These are phyloP conservation scores for Neobulgaria alba DNA, from an alignment of 2,329 filamentous ascomycete species.

Conservation along the genomic window DNA sequence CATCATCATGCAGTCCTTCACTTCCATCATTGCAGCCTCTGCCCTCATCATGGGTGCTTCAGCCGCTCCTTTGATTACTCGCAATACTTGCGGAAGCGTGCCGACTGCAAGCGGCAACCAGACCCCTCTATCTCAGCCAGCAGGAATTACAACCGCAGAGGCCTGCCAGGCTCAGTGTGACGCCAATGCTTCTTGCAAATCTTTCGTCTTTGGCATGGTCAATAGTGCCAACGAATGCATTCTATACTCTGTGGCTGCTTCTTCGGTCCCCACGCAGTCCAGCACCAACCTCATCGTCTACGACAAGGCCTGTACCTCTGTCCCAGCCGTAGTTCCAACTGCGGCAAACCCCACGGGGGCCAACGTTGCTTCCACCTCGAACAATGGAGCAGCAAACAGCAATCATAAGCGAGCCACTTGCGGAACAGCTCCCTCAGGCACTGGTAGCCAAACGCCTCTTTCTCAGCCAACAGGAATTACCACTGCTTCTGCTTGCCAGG, in stretches of 20 bases:
- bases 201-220: constrained; percentile 16
- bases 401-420: constrained; percentile 9
- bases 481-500: constrained; percentile 6
- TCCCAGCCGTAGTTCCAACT: constrained; percentile 13
- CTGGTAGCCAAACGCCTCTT: constrained; percentile 6
- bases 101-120: constrained; percentile 7
- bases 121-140: constrained; percentile 9
- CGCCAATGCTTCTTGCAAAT: constrained; percentile 10
- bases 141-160: constrained; percentile 10
- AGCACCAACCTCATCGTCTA: constrained; percentile 13
- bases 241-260: constrained; percentile 16
- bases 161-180: constrained; percentile 13
- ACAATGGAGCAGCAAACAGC: too few relatives aligned
- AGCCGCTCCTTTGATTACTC: constrained; percentile 6
- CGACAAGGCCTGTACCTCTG: constrained; percentile 12
- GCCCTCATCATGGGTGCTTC: constrained; percentile 7
- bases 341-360: constrained; percentile 11
- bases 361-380: neutral
- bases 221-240: constrained; percentile 13
- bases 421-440: constrained; percentile 8
- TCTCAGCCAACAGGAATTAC: constrained; percentile 11
- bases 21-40: constrained; percentile 11
- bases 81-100: constrained; percentile 8
- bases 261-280: constrained; percentile 13
- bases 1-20: constrained; percentile 6